Conservation (phyloP, 1,284 basidiomycete genomes). For the Lignosus rhinocerotis region DNA sequence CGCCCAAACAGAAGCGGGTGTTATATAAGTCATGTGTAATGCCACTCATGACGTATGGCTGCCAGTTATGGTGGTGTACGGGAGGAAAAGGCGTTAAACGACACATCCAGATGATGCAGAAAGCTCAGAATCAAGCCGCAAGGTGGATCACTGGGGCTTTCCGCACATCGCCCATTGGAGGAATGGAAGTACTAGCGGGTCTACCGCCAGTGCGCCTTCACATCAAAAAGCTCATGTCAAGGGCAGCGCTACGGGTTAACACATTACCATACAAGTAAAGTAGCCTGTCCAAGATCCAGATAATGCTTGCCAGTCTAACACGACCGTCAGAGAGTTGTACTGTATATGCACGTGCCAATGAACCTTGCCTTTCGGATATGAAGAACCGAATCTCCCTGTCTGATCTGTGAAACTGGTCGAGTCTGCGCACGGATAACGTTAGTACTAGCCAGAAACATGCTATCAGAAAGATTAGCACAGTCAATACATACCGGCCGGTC, state of each 20-base stretch:
- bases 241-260: not conserved
- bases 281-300: too few species aligned
- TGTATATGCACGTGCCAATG: too few species aligned
- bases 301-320: too few species aligned
- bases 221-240: slow-evolving; percentile 9
- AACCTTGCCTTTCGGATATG: too few species aligned
- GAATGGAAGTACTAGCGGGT: not conserved
- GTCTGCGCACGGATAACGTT: too few species aligned
- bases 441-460: too few species aligned
- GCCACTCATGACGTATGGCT: not conserved
- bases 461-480: too few species aligned
- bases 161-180: not conserved
- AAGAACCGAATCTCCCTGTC: too few species aligned
- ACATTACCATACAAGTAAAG: too few species aligned
- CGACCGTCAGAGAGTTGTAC: too few species aligned
- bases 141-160: not conserved
- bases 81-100: not conserved
- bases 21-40: not conserved
- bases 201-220: slow-evolving; percentile 6
- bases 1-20: not conserved
- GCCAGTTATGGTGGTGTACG: not conserved
- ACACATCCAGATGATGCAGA: not conserved
- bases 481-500: too few species aligned
- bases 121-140: not conserved
- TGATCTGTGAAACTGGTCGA: too few species aligned